These are phyloP conservation scores for Metschnikowia kofuensis DNA, from an alignment of 805 yeast genomes.

Conservation along the genomic window DNA sequence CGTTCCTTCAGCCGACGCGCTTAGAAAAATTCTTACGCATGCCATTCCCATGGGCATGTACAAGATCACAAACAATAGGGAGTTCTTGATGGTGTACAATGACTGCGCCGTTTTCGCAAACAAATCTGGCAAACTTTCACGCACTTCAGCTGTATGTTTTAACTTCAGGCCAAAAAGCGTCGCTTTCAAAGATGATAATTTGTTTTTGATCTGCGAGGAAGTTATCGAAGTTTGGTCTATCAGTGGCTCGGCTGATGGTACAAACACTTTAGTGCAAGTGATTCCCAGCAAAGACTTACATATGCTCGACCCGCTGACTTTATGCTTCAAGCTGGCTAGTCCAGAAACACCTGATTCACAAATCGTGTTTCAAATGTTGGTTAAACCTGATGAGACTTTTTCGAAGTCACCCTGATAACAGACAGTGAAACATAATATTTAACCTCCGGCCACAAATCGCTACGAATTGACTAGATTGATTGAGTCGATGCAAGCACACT, in stretches of 20 bases:
- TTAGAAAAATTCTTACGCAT: constrained; percentile 38
- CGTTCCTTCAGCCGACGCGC: constrained; percentile 17
- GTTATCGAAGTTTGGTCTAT: constrained; percentile 68
- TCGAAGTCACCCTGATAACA: background rate
- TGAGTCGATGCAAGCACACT: no score
- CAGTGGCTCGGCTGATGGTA: constrained; percentile 41
- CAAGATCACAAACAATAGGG: constrained; percentile 50
- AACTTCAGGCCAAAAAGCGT: constrained; percentile 37
- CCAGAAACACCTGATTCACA: constrained; percentile 64
- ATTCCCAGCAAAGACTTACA: constrained; percentile 66
- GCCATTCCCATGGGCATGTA: constrained; percentile 62
- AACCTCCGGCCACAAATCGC: background rate
- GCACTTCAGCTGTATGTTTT: constrained; percentile 42
- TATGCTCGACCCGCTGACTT: constrained; percentile 22
- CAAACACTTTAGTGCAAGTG: constrained; percentile 59
- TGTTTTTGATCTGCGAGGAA: constrained; percentile 56
- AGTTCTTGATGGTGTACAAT: constrained; percentile 63
- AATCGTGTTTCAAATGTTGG: constrained; percentile 37
- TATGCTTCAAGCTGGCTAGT: constrained; percentile 52
- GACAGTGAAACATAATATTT: background rate
- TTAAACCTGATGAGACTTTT: background rate
- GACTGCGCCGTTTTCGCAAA: constrained; percentile 68
- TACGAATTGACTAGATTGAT: no score
- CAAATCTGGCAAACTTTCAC: constrained; percentile 51
- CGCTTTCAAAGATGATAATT: constrained; percentile 32